phyloP scores from a whole-genome alignment of 345 rosid genomes.

The Theobroma cacao region DNA sequence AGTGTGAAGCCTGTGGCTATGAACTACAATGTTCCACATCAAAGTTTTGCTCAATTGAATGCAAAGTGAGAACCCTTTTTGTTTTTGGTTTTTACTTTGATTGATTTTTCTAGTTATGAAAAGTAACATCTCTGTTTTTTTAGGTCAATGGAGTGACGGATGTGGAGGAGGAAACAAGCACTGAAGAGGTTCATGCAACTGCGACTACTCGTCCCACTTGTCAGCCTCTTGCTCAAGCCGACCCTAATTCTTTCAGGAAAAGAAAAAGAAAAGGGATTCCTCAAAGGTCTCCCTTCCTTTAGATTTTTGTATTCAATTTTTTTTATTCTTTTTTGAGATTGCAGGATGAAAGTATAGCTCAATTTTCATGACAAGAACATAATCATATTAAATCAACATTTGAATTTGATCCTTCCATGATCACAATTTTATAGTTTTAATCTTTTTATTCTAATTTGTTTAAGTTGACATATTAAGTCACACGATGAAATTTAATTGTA shows the following conservation, averaged over 20 bases:
- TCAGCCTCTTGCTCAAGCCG: neutral
- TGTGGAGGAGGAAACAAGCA: neutral
- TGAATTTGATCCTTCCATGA: no score
- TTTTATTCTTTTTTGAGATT: no score
- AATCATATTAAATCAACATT: no score
- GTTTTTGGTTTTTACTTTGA: neutral
- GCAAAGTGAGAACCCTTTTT: neutral
- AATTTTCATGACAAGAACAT: neutral
- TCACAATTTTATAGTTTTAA: no score
- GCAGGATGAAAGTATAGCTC: neutral
- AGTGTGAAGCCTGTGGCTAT: conserved; percentile 9
- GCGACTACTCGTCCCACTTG: neutral
- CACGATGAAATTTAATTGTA: no score
- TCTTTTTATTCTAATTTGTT: no score
- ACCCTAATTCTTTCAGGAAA: neutral
- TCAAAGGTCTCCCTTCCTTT: conserved; percentile 7
- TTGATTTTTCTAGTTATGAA: neutral
- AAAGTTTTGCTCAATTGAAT: conserved; percentile 4
- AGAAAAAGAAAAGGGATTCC: conserved; percentile 3
- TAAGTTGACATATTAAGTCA: no score
- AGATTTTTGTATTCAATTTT: neutral
- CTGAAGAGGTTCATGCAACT: neutral
- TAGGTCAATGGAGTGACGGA: neutral
- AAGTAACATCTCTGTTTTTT: neutral
- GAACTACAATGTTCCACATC: neutral